A percentile compares a stretch with the other conserved stretches of the same genome.
Evolutionary conservation across 768 basidiomycete genomes (phyloP).

Genomic region (Suillus subaureus): DNA sequence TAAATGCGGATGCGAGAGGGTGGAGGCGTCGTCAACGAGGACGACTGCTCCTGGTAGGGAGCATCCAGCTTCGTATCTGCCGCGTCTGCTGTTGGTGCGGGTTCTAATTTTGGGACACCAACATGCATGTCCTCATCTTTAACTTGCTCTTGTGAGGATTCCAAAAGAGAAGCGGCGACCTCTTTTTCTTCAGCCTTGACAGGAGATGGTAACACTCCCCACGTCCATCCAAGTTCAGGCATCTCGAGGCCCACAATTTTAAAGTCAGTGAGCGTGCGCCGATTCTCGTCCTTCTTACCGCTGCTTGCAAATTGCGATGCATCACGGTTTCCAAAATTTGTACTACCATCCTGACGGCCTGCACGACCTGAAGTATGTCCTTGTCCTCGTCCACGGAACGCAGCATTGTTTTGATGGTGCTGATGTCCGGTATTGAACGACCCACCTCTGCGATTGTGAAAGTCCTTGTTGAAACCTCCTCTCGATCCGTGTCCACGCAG

Average conservation of each 20-base stretch:
- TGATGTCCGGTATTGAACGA: constrained; percentile 57
- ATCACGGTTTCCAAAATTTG: constrained; percentile 52
- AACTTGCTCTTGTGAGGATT: constrained; percentile 33
- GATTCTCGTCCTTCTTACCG: constrained; percentile 87
- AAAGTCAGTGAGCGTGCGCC: constrained; percentile 96
- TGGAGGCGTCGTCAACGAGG: constrained; percentile 44
- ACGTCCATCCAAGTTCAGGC: constrained; percentile 80
- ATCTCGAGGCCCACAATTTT: constrained; percentile 92
- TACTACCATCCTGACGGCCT: constrained; percentile 40
- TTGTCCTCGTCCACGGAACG: constrained; percentile 66
- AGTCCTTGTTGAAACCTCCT: constrained; percentile 67
- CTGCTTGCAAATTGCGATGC: constrained; percentile 44
- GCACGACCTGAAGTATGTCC: constrained; percentile 46
- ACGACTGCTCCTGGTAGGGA: constrained; percentile 27
- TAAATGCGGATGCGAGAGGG: constrained; percentile 88
- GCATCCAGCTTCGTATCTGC: constrained; percentile 35
- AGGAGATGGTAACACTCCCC: constrained; percentile 63
- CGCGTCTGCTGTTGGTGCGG: constrained; percentile 27
- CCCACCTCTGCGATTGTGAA: constrained; percentile 64
- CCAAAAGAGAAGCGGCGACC: constrained; percentile 31
- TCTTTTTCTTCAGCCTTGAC: constrained; percentile 42
- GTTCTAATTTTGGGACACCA: constrained; percentile 25
- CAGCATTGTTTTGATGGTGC: constrained; percentile 40
- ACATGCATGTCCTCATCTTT: constrained; percentile 33
- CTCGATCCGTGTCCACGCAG: constrained; percentile 67